Conservation (phyloP, 208 protist genomes). For the Acanthamoeba culbertsoni region DNA sequence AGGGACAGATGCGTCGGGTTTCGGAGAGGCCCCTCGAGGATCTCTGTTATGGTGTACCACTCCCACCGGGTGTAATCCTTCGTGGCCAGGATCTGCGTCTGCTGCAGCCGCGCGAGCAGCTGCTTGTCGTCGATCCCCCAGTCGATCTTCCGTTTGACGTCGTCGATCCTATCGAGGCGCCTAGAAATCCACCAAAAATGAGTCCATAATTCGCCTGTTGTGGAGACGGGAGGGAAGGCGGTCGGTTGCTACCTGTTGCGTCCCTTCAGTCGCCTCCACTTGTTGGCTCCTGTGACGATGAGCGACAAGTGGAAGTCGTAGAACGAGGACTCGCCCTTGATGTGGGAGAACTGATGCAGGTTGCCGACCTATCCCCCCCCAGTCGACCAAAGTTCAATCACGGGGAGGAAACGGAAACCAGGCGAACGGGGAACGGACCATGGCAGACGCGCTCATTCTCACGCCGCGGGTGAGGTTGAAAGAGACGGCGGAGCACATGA, state of each 20-base stretch:
- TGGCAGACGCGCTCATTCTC: not conserved
- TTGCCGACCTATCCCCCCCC: not conserved
- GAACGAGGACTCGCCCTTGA: conserved; percentile 28
- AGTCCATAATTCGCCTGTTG: not conserved
- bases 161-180: conserved; percentile 33
- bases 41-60: conserved; percentile 35
- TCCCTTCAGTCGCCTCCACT: conserved; percentile 36
- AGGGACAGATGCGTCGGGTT: not conserved
- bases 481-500: conserved; percentile 26
- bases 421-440: not conserved
- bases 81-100: conserved; percentile 47
- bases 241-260: not conserved
- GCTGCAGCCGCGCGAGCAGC: not conserved
- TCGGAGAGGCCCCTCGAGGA: conserved; percentile 41
- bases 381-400: not conserved
- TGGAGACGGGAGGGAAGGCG: not conserved
- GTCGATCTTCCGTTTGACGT: conserved; percentile 59
- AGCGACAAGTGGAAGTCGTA: conserved; percentile 52
- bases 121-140: conserved; percentile 58
- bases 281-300: conserved; percentile 57
- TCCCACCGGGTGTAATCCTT: conserved; percentile 50
- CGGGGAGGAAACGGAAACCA: not conserved
- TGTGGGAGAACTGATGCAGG: conserved; percentile 50
- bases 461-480: conserved; percentile 38
- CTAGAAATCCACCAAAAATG: not conserved